Evolutionary conservation across 345 rosid genomes (phyloP).

Genomic region (Brassica nigra): DNA sequence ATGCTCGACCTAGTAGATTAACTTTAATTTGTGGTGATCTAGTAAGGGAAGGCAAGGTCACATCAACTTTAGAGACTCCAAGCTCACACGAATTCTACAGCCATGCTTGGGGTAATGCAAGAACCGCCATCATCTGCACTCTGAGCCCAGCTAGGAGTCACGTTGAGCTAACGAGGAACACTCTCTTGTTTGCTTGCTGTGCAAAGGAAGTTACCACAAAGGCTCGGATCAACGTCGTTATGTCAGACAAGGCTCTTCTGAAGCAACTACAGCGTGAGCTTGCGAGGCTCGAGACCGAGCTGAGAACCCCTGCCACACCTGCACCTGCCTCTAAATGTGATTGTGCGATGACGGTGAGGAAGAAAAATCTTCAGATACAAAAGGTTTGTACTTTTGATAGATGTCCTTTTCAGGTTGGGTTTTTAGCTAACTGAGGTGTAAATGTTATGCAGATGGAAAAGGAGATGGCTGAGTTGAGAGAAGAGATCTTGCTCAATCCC

Average conservation of each 20-base stretch:
- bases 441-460: conserved; percentile 75
- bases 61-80: conserved; percentile 96
- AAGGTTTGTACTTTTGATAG: conserved; percentile 51
- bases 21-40: conserved; percentile 21
- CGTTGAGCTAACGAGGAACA: conserved; percentile 94
- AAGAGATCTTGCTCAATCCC: conserved; percentile 85
- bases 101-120: conserved; percentile 97
- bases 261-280: conserved; percentile 90
- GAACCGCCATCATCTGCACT: conserved; percentile 95
- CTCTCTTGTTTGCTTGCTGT: conserved; percentile 93
- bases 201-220: conserved; percentile 95
- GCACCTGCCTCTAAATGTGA: conserved; percentile 62
- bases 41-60: conserved; percentile 95
- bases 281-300: conserved; percentile 87
- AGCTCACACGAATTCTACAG: conserved; percentile 91
- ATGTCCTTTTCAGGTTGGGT: conserved; percentile 3
- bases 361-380: conserved; percentile 87
- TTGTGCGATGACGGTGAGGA: conserved; percentile 63
- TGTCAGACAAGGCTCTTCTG: conserved; percentile 96
- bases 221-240: conserved; percentile 93
- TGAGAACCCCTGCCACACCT: conserved; percentile 56
- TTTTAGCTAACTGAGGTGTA: neutral
- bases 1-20: neutral
- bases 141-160: conserved; percentile 97
- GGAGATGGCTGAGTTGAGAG: conserved; percentile 67